Conservation (phyloP, 441 rosid genomes). For the Omphalea diandra region DNA sequence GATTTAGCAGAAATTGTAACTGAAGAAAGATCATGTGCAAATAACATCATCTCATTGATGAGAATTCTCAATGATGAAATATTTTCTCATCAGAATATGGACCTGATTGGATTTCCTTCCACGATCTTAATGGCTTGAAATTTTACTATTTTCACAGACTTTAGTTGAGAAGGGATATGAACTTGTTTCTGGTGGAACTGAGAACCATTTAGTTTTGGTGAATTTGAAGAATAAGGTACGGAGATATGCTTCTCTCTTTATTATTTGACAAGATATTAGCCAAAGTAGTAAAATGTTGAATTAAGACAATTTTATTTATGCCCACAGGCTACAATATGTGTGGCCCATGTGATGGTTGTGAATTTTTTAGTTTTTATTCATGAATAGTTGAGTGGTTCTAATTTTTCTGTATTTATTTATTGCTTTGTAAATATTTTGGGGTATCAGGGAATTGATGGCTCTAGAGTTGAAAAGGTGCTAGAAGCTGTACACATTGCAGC, state of each 20-base stretch:
- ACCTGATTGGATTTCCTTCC: neutral
- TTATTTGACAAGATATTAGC: neutral
- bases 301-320: conserved; percentile 8
- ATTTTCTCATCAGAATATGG: neutral
- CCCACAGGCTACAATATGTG: neutral
- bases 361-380: neutral
- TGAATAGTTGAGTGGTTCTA: neutral
- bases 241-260: conserved; percentile 14
- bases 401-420: neutral
- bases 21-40: conserved; percentile 1
- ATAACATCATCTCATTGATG: conserved; percentile 1
- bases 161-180: conserved; percentile 73
- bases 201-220: conserved; percentile 93
- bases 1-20: conserved; percentile 9
- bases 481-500: conserved; percentile 95
- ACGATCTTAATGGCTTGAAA: neutral
- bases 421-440: neutral
- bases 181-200: conserved; percentile 98
- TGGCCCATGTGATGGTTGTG: neutral
- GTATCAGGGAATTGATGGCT: conserved; percentile 87
- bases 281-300: neutral
- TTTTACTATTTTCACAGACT: conserved; percentile 43
- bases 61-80: neutral
- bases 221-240: conserved; percentile 83
- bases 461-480: conserved; percentile 90